Conservation (phyloP, 805 yeast genomes). For the Ogataea henricii region DNA sequence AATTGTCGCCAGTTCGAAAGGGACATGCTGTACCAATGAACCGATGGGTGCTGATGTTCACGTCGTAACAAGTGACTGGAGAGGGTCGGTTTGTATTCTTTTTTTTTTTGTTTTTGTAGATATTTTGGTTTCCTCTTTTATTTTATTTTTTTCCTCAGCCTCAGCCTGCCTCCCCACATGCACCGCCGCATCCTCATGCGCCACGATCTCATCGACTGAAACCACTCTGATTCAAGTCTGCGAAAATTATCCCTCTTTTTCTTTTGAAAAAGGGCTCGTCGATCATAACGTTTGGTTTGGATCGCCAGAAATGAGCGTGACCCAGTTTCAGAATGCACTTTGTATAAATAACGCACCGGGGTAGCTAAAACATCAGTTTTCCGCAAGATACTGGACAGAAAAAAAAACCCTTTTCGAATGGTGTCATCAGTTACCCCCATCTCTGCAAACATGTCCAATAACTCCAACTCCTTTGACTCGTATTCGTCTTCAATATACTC, state of each 20-base stretch:
- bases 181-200: slow-evolving; percentile 2
- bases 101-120: neutral
- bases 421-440: too few species aligned
- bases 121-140: neutral
- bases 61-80: too few species aligned
- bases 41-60: too few species aligned
- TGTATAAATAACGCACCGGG: too few species aligned
- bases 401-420: too few species aligned
- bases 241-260: slow-evolving; percentile 4
- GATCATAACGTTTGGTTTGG: neutral
- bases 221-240: slow-evolving; percentile 3
- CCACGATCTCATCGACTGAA: slow-evolving; percentile 4
- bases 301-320: too few species aligned
- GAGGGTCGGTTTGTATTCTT: neutral
- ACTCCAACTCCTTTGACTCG: slow-evolving; percentile 7
- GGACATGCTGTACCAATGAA: slow-evolving; percentile 27
- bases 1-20: slow-evolving; percentile 58
- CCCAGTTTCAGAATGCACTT: too few species aligned
- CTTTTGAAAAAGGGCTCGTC: neutral
- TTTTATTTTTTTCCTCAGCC: neutral
- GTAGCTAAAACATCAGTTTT: too few species aligned
- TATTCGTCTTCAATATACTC: slow-evolving; percentile 23
- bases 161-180: neutral
- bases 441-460: neutral
- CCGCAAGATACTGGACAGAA: too few species aligned